Base-by-base conservation (phyloP, 2,329 filamentous ascomycete species). In the Podosphaera xanthii region DNA sequence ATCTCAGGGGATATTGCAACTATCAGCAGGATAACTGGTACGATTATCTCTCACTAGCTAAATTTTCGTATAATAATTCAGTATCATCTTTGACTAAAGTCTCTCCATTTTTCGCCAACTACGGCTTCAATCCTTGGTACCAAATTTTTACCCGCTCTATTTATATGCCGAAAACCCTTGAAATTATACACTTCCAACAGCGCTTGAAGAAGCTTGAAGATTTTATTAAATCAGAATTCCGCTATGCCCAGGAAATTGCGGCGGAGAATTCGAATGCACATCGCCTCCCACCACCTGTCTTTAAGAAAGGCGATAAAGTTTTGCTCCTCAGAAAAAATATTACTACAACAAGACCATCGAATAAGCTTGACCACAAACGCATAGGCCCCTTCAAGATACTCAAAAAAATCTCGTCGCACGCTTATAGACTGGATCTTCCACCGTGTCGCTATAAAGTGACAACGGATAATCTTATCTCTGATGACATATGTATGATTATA, bases 371-470 rank as follows among this genome's bases (percentile, higher is more conserved):
- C 36, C 35, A 59, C 22, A 59, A 54, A 33, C 33, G 36, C 8
- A n/a, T 59, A 44, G 49, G 59, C 31, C 59, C 57, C n/a, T 60
- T 56, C 30, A 55, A 56, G 52, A 57, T 60, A 6, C 34, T 38
- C 38, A 50, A n/a, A 22, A 50, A 55, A 7, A 59, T 36, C 31
- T 33, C 34, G 36, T 22, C 30, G 6, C 38, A 34, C 22, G 50
- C 50, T 34, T 60, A 60, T 33, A 12, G 55, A 49, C 34, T 60
- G 12, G 22, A 44, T 7, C 48, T 60, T 33, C 59, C 36, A 33
- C 34, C n/a, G n/a, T n/a, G n/a, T n/a, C n/a, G n/a, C n/a, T n/a
- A n/a, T n/a, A n/a, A n/a, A n/a, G n/a, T n/a, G n/a, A n/a, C n/a
- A n/a, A n/a, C n/a, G n/a, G n/a, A n/a, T n/a, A n/a, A n/a, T n/a